Evolutionary conservation across 768 basidiomycete genomes (phyloP).

Genomic region (Naganishia randhawae): DNA sequence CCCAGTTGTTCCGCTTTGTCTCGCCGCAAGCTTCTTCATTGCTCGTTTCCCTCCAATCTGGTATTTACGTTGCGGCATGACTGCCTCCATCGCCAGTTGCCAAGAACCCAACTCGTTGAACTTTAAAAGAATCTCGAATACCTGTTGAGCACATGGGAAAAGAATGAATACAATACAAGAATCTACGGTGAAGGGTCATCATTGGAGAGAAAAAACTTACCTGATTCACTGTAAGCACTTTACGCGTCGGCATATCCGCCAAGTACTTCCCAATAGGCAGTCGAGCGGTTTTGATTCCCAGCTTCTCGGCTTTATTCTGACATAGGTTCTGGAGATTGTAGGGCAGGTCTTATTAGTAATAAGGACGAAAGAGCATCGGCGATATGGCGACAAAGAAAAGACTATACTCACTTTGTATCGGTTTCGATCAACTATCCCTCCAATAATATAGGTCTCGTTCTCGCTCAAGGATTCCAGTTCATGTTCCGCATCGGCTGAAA

Average conservation of each 20-base stretch:
- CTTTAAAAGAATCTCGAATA: conserved; percentile 82
- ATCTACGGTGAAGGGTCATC: conserved; percentile 16
- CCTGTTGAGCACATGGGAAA: conserved; percentile 47
- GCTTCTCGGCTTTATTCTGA: conserved; percentile 71
- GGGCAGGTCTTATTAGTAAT: background rate
- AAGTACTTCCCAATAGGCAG: conserved; percentile 93
- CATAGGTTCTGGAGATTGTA: conserved; percentile 69
- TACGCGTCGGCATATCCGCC: conserved; percentile 76
- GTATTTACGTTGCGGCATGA: conserved; percentile 90
- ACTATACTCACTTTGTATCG: conserved; percentile 72
- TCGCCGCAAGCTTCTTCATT: conserved; percentile 24
- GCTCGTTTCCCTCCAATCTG: conserved; percentile 53
- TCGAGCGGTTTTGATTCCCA: conserved; percentile 75
- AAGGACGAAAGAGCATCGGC: conserved; percentile 64
- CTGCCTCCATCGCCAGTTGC: conserved; percentile 78
- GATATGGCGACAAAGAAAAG: conserved; percentile 84
- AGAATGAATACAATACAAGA: background rate
- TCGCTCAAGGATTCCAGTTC: conserved; percentile 77
- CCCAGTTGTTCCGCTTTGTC: conserved; percentile 6
- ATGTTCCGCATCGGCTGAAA: conserved; percentile 88
- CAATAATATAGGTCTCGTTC: conserved; percentile 87
- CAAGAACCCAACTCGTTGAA: conserved; percentile 85
- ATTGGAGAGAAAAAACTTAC: conserved; percentile 45
- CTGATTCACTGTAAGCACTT: conserved; percentile 96
- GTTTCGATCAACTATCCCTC: conserved; percentile 92